Evolutionary conservation across 495 filamentous ascomycete genomes (phyloP).

Genomic region (Filosporella fistucella): DNA sequence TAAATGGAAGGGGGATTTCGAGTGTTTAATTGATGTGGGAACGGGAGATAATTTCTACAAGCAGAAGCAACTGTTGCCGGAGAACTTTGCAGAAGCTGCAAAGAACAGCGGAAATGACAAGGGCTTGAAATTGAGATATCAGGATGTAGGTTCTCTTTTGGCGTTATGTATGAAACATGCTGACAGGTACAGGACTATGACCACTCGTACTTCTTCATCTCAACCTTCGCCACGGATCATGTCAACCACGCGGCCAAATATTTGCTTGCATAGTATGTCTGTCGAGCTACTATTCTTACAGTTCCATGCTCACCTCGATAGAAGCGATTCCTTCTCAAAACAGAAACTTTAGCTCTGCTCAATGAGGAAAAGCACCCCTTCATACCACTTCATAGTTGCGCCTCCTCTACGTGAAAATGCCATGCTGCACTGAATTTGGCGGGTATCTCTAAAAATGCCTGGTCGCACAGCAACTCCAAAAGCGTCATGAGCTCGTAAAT

Average conservation of each 20-base stretch:
- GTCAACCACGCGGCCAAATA: constrained; percentile 87
- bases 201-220: constrained; percentile 94
- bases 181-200: constrained; percentile 66
- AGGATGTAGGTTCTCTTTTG: constrained; percentile 45
- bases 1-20: constrained; percentile 61
- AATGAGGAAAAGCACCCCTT: background rate
- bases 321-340: constrained; percentile 16
- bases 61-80: constrained; percentile 84
- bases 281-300: background rate
- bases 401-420: constrained; percentile 6
- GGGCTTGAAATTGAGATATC: constrained; percentile 72
- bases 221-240: constrained; percentile 85
- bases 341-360: constrained; percentile 18
- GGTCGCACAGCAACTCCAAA: constrained; percentile 18
- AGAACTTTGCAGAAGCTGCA: constrained; percentile 83
- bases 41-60: constrained; percentile 96
- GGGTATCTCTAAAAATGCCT: constrained; percentile 15
- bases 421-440: constrained; percentile 3
- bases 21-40: constrained; percentile 82
- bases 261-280: constrained; percentile 36
- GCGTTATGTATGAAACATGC: background rate
- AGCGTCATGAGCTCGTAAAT: constrained; percentile 20
- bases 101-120: constrained; percentile 63
- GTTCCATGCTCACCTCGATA: constrained; percentile 13
- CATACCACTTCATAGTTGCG: no score